Base-by-base conservation (phyloP, 495 filamentous ascomycete genomes). In the Podospora appendiculata region DNA sequence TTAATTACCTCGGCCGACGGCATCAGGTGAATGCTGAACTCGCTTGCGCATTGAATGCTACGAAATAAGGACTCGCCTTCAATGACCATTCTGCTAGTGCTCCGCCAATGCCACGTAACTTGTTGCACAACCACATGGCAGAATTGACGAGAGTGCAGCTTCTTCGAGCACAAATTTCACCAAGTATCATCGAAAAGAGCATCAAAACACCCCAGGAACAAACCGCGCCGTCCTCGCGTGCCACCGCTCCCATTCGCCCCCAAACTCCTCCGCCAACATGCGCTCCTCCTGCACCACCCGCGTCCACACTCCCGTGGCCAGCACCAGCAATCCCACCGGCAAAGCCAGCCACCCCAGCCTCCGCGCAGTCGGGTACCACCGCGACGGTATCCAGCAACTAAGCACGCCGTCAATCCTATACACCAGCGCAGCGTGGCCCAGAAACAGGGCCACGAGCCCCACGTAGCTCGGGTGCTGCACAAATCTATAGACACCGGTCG, bases 381-480 rank as follows among this genome's bases (percentile, higher is more conserved):
- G 45, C 25, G 25, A 25, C 25, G 25, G 25, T 25, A 25, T 25
- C 16, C 69, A 72, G 56, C 71, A 71, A 11, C 67, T 55, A 17
- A 69, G 32, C 36, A 57, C 66, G 7, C 71, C 52, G 4, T 59
- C 57, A 6, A 39, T 17, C 17, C 60, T 33, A 1, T 55, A 63
- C 19, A 61, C 25, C 14, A 57, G 17, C 18, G 62, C 55, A 43
- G 68, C n/a, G 17, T 54, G 53, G 17, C 54, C 54, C 1, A 46
- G 16, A 13, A 59, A 13, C 6, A 66, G 19, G 3, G 57, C 19
- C 11, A 55, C 13, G 4, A 67, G 32, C 0, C 69, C 70, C 3
- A 68, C 68, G 35, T 79, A 80, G 42, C 73, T 75, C 4, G 75
- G 73, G 54, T 80, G 72, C 50, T 75, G 75, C 11, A 79, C 55